Base-by-base conservation (phyloP, 768 basidiomycete genomes). In the Tulasnella sp. region DNA sequence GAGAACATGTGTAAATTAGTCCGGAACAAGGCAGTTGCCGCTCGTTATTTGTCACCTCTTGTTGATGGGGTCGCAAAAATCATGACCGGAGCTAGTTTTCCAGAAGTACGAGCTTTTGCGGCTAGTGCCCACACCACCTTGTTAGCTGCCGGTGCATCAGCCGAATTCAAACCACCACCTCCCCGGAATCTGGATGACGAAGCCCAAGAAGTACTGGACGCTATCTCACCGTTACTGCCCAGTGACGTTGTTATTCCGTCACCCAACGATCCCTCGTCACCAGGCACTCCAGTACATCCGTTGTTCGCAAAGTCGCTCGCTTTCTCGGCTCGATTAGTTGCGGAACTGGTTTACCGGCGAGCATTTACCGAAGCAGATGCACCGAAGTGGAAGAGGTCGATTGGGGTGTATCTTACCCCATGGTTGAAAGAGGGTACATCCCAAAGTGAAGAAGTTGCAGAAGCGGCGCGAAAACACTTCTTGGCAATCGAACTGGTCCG, bases 1-100 rank as follows among this genome's bases (percentile, higher is more conserved):
- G 90, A 93, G 62, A 96, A 98, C 67, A 73, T 98, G 48, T 92
- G 95, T 67, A 98, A 96, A 68, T 84, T 98, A 55, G 93, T 98
- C 35, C 83, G 93, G 56, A 79, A 92, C 60, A 83, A 87, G 2
- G 79, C 74, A 54, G 78, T 96, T 33, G 93, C 93, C 45, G 92
- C 91, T 3, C 74, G 75, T 29, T 91, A 96, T 65, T 77, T 92
- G 29, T 83, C 82, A 57, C 73, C 81, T 34, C 78, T 98, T 35
- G 82, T 93, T 3, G 83, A 87, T 29, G 90, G 92, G 53, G 89
- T 93, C 15, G 78, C 86, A 61, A 86, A 83, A 66, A 89, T 96
- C 58, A 85, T 85, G 10, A 78, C 79, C 49, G 77, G 83, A 15
- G 92, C 92, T 48, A 89, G 92, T 24, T 98, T 98, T 73, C 93